A percentile compares a stretch with the other conserved stretches of the same genome.
Evolutionary conservation across 495 filamentous ascomycete species (phyloP).

Genomic region (Penicillium macrosclerotiorum): DNA sequence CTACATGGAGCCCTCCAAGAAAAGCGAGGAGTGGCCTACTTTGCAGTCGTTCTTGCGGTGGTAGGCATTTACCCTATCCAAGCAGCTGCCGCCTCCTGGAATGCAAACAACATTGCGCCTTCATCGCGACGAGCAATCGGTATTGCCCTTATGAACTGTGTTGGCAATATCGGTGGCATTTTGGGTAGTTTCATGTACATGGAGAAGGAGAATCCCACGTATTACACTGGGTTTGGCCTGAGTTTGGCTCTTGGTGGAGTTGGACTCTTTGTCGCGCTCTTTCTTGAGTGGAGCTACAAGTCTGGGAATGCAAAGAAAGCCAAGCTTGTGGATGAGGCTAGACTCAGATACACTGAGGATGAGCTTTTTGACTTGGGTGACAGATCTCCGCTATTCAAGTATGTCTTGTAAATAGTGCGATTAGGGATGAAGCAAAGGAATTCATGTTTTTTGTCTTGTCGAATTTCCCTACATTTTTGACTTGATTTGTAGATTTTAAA

Average conservation of each 20-base stretch:
- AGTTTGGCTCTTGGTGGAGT: slow-evolving; percentile 23
- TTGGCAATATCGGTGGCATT: slow-evolving; percentile 36
- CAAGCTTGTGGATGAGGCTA: slow-evolving; percentile 1
- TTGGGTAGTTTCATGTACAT: slow-evolving; percentile 38
- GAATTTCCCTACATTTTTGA: too few species aligned
- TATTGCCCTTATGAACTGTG: slow-evolving; percentile 34
- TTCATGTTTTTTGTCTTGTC: too few species aligned
- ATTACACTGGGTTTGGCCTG: slow-evolving; percentile 34
- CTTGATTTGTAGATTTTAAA: too few species aligned
- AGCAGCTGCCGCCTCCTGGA: slow-evolving; percentile 37
- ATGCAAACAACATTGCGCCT: slow-evolving; percentile 35
- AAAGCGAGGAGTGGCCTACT: slow-evolving; percentile 31
- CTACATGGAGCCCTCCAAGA: slow-evolving; percentile 25
- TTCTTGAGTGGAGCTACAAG: slow-evolving; percentile 19
- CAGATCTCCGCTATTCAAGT: slow-evolving; percentile 40
- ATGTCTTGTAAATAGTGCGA: slow-evolving; percentile 11
- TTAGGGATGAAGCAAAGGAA: too few species aligned
- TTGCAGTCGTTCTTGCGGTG: slow-evolving; percentile 34
- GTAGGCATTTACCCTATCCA: slow-evolving; percentile 41
- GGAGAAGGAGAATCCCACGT: slow-evolving; percentile 26
- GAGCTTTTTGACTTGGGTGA: slow-evolving; percentile 43
- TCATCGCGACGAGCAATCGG: slow-evolving; percentile 35
- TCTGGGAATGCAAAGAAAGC: slow-evolving; percentile 24
- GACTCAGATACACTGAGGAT: slow-evolving; percentile 28
- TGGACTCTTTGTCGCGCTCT: slow-evolving; percentile 18